Conservation (phyloP, 2,329 filamentous ascomycete species). For the Zymoseptoria passerinii region DNA sequence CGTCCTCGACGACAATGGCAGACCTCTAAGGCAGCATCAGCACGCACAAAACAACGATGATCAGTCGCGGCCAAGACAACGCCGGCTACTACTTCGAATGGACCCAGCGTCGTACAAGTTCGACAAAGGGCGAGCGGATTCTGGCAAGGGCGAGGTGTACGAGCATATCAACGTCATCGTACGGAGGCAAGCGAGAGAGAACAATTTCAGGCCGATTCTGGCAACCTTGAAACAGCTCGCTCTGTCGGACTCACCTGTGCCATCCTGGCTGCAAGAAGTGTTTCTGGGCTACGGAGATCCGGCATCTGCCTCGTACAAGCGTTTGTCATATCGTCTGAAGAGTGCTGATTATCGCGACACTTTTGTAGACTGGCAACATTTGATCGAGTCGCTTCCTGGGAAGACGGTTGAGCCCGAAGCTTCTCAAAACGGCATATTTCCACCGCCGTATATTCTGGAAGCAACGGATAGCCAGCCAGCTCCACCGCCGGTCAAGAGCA, state of each 20-base stretch:
- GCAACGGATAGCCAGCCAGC: constrained; percentile 36
- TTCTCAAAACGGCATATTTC: constrained; percentile 63
- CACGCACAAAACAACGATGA: constrained; percentile 51
- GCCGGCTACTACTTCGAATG: constrained; percentile 70
- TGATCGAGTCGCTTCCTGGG: constrained; percentile 81
- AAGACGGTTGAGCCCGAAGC: constrained; percentile 74
- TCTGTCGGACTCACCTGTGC: constrained; percentile 74
- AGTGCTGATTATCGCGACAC: constrained; percentile 88
- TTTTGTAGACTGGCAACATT: constrained; percentile 90
- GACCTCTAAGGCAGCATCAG: constrained; percentile 55
- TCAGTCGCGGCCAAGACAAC: constrained; percentile 50
- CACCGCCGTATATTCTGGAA: constrained; percentile 80
- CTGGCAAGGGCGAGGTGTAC: constrained; percentile 71
- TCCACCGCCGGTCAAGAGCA: constrained; percentile 53
- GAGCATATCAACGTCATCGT: constrained; percentile 77
- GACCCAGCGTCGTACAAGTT: constrained; percentile 69
- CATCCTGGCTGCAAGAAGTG: constrained; percentile 89
- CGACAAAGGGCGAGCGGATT: constrained; percentile 59
- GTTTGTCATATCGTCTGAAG: constrained; percentile 66
- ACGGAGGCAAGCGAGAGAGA: constrained; percentile 76
- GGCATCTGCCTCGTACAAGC: constrained; percentile 74
- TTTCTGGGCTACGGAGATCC: constrained; percentile 97
- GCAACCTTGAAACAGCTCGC: constrained; percentile 84
- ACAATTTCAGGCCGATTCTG: constrained; percentile 92
- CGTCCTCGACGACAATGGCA: constrained; percentile 76